phyloP scores from a whole-genome alignment of 768 basidiomycete species.

The Leucosporidium yakuticum region DNA sequence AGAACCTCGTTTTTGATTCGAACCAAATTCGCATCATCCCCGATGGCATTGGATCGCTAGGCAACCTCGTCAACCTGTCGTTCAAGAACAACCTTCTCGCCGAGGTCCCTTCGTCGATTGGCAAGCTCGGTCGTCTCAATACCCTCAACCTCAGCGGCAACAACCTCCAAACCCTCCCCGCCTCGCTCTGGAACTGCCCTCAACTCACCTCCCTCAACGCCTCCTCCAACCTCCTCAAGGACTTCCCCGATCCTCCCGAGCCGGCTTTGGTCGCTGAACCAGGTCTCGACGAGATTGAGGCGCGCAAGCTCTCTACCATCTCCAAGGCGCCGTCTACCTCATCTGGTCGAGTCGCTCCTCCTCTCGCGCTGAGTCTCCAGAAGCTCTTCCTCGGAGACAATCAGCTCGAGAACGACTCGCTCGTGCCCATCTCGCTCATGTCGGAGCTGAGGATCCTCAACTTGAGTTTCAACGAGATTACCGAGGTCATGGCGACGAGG shows the following conservation, averaged over 20 bases:
- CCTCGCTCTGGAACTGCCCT: slow-evolving; percentile 74
- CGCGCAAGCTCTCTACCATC: slow-evolving; percentile 48
- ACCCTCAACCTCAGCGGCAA: slow-evolving; percentile 86
- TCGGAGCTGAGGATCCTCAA: slow-evolving; percentile 76
- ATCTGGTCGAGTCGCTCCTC: slow-evolving; percentile 46
- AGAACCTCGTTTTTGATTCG: slow-evolving; percentile 68
- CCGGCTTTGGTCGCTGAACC: slow-evolving; percentile 8
- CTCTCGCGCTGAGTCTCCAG: slow-evolving; percentile 65
- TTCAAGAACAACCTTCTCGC: slow-evolving; percentile 88
- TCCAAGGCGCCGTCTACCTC: slow-evolving; percentile 22
- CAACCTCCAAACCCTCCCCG: slow-evolving; percentile 68
- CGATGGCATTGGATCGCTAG: slow-evolving; percentile 70
- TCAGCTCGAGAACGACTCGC: slow-evolving; percentile 67
- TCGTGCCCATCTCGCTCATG: slow-evolving; percentile 68
- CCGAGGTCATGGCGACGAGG: slow-evolving; percentile 68
- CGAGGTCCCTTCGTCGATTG: slow-evolving; percentile 67
- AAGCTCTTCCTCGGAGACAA: slow-evolving; percentile 87
- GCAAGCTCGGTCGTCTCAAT: slow-evolving; percentile 65
- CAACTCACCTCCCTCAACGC: slow-evolving; percentile 68
- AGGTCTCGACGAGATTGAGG: slow-evolving; percentile 37
- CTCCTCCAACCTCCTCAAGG: slow-evolving; percentile 75
- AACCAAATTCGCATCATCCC: slow-evolving; percentile 81
- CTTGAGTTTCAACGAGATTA: slow-evolving; percentile 88
- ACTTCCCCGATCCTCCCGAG: slow-evolving; percentile 58
- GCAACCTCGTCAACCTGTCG: slow-evolving; percentile 63